Base-by-base conservation (phyloP, 495 filamentous ascomycete species). In the Penicillium egyptiacum region DNA sequence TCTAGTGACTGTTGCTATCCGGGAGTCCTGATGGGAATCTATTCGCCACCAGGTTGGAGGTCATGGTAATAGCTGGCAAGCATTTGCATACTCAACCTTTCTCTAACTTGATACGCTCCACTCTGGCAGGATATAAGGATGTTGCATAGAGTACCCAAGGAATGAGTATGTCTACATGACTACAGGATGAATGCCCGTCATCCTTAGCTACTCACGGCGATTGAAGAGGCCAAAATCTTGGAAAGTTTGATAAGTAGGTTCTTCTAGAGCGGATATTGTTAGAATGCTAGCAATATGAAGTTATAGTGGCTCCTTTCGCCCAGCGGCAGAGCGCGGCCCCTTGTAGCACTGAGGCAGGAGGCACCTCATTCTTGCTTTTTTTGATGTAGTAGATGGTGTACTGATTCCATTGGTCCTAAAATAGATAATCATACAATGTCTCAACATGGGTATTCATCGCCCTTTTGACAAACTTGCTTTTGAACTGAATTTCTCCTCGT, bases 351-450 rank as follows among this genome's bases (percentile, higher is more conserved):
- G 14, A 33, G 28, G 28, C 9, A 31, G 12, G 33, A n/a, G 16
- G 35, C 35, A 39, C 16, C 8, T 17, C 6, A 6, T 39, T 8
- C 5, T n/a, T 39, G 5, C 5, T n/a, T 7, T 43, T 5, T 4
- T 43, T 19, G 31, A 56, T 20, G 17, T 31, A 8, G 52, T 48
- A 58, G 19, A 35, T 22, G n/a, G n/a, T 30, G n/a, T 30, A 20
- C 37, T 39, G 30, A 23, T 60, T 48, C 41, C 35, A 53, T 54
- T 61, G 26, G 20, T 22, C 26, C 14, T 14, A 49, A 28, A 26
- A 39, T 22, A 19, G 46, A 30, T 61, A 61, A 60, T 65, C 51
- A 40, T 67, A 65, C 62, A 65, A 37, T 31, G 31, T 25, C 43
- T 48, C 14, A 10, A 42, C 48, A 26, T 37, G 57, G 58, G 55